Conservation (phyloP, 164 flowering plant genomes). For the Kingdonia uniflora region DNA sequence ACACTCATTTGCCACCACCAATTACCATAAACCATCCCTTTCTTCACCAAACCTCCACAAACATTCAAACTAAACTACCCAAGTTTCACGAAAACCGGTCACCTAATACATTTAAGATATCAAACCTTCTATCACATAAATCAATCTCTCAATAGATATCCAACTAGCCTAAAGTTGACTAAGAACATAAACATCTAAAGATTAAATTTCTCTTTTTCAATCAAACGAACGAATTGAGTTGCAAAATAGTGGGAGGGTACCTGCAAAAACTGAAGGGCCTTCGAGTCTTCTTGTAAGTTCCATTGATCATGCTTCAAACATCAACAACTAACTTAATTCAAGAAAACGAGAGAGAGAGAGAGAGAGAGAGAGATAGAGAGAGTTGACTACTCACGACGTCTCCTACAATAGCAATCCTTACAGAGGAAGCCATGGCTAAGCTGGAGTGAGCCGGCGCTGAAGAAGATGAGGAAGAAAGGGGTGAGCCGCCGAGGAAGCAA, state of each 20-base stretch:
- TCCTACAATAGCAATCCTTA: conserved; percentile 68
- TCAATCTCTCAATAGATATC: too few relatives aligned
- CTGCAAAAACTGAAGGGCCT: conserved; percentile 60
- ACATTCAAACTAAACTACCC: not conserved
- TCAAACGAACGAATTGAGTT: too few relatives aligned
- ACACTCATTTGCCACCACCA: too few relatives aligned
- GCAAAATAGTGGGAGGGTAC: conserved; percentile 19
- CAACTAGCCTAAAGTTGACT: too few relatives aligned
- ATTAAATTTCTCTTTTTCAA: too few relatives aligned
- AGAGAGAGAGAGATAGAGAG: not conserved
- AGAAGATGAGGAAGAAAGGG: conserved; percentile 3
- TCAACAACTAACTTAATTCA: not conserved
- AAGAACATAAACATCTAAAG: too few relatives aligned
- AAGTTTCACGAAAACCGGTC: too few relatives aligned
- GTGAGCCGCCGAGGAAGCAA: not conserved
- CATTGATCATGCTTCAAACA: conserved; percentile 58
- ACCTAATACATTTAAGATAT: too few relatives aligned
- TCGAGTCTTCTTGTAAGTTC: conserved; percentile 58
- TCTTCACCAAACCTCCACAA: not conserved
- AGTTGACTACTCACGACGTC: conserved; percentile 42
- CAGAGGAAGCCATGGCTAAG: conserved; percentile 34
- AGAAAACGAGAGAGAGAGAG: not conserved
- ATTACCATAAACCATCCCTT: too few relatives aligned
- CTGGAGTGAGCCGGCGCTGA: not conserved
- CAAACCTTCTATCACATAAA: too few relatives aligned